phyloP scores from a whole-genome alignment of 139 green algal genomes.

The Dunaliella primolecta region DNA sequence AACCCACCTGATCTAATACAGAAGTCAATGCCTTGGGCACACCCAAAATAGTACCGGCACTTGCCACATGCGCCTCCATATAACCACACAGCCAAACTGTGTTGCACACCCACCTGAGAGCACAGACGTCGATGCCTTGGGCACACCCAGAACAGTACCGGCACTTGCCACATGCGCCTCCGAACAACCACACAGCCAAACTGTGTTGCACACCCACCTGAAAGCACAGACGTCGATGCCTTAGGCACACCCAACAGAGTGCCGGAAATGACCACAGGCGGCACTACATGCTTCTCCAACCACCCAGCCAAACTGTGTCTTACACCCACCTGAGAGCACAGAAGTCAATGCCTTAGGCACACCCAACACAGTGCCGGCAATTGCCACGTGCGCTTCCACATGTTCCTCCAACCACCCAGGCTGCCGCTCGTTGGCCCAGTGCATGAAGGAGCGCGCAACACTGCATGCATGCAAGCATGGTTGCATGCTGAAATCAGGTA shows the following conservation, averaged over 20 bases:
- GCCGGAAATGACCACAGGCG: slow-evolving; percentile 63
- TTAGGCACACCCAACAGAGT: slow-evolving; percentile 73
- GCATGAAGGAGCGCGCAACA: slow-evolving; percentile 43
- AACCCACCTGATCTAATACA: slow-evolving; percentile 56
- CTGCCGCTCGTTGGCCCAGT: slow-evolving; percentile 41
- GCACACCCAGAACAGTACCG: slow-evolving; percentile 63
- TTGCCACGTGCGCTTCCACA: slow-evolving; percentile 60
- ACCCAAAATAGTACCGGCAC: slow-evolving; percentile 66
- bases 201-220: slow-evolving; percentile 46
- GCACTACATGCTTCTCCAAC: slow-evolving; percentile 50
- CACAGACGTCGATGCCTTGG: slow-evolving; percentile 64
- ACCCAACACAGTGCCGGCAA: slow-evolving; percentile 66
- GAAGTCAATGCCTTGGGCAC: slow-evolving; percentile 68
- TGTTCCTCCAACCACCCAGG: slow-evolving; percentile 68
- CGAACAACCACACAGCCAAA: slow-evolving; percentile 59
- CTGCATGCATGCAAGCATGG: too few species aligned
- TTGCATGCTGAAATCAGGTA: too few species aligned
- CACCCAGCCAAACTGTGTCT: slow-evolving; percentile 66
- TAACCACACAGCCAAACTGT: slow-evolving; percentile 64
- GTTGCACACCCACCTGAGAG: slow-evolving; percentile 53
- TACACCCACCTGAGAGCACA: slow-evolving; percentile 55
- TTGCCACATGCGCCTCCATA: slow-evolving; percentile 59
- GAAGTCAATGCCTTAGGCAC: slow-evolving; percentile 68
- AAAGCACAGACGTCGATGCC: slow-evolving; percentile 55
- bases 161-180: slow-evolving; percentile 61